phyloP scores from a whole-genome alignment of 208 protist species.

The Wallacemonas sp. region DNA sequence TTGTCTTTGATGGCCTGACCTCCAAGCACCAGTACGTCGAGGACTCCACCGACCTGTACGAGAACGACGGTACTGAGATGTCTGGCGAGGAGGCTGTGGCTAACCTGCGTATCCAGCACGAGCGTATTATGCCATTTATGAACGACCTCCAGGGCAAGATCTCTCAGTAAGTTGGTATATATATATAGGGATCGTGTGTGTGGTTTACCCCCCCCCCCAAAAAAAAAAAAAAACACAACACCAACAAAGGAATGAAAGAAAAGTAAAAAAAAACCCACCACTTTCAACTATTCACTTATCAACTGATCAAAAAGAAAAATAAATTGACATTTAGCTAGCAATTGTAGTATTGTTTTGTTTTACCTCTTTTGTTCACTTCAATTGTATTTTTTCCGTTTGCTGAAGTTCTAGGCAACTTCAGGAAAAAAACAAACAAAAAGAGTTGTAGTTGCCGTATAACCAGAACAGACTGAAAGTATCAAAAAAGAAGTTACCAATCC shows the following conservation, averaged over 20 bases:
- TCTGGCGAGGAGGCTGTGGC: slow-evolving; percentile 84
- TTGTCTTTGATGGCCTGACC: slow-evolving; percentile 50
- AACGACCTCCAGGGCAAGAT: slow-evolving; percentile 80
- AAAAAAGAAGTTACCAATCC: too few relatives aligned
- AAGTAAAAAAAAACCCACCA: slow-evolving; percentile 5
- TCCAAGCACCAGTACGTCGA: slow-evolving; percentile 78
- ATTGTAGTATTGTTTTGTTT: slow-evolving; percentile 10
- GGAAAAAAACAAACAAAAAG: not conserved
- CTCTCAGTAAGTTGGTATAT: slow-evolving; percentile 29
- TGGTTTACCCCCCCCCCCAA: too few relatives aligned
- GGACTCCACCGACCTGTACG: slow-evolving; percentile 79
- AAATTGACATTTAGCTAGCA: slow-evolving; percentile 13
- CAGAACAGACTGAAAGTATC: not conserved
- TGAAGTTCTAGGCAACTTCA: slow-evolving; percentile 3
- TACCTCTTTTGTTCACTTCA: slow-evolving; percentile 6
- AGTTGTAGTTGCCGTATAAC: not conserved
- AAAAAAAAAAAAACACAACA: too few relatives aligned
- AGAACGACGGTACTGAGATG: slow-evolving; percentile 80
- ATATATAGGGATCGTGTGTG: slow-evolving; percentile 18
- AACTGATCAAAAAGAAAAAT: slow-evolving; percentile 18
- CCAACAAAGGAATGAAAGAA: slow-evolving; percentile 20
- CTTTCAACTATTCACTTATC: not conserved
- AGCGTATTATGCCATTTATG: slow-evolving; percentile 92
- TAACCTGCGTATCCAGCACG: slow-evolving; percentile 85
- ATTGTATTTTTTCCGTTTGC: slow-evolving; percentile 1